Base-by-base conservation (phyloP, 768 basidiomycete species). In the Lactifluus echinatus region DNA sequence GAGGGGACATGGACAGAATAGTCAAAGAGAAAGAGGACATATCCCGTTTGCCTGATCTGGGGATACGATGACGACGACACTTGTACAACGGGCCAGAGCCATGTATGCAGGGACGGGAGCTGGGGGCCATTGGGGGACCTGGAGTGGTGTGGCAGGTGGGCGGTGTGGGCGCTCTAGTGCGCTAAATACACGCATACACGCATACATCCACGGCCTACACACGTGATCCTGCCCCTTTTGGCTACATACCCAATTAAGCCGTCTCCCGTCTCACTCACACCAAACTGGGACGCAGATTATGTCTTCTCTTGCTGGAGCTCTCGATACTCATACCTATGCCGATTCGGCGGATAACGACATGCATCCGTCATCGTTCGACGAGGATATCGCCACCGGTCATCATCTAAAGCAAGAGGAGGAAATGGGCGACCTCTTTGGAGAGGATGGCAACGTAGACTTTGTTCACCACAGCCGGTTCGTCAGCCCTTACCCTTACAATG, bases 341-440 rank as follows among this genome's bases (percentile, higher is more conserved):
- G 11, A 23, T 44, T 26, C 43, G 3, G 39, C 28, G n/a, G 53
- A 64, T 43, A 55, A 57, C 39, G 43, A 61, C 36, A 60, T 64
- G 21, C 63, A 61, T 4, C 8, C 45, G 2, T 19, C 56, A 21
- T 34, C 46, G 8, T 28, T 45, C 7, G 43, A 45, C 8, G 42
- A 49, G 12, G 54, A 59, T 40, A 34, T 48, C 2, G 59, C 57
- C 44, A 39, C 61, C 10, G 59, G 56, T 24, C 61, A 36, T 15
- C 48, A 54, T 8, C 51, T 40, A 33, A 60, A 65, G 17, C 50
- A 64, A 26, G 57, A 64, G 48, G 64, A 64, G 15, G 75, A 79
- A 58, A 86, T 89, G 83, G 79, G 81, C 60, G 88, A 90, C 68
- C 79, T 91, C 53, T 91, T 91, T 67, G 89, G 87, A 33, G 82